Base-by-base conservation (phyloP, 495 filamentous ascomycete genomes). In the Friedmanniomyces simplex region DNA sequence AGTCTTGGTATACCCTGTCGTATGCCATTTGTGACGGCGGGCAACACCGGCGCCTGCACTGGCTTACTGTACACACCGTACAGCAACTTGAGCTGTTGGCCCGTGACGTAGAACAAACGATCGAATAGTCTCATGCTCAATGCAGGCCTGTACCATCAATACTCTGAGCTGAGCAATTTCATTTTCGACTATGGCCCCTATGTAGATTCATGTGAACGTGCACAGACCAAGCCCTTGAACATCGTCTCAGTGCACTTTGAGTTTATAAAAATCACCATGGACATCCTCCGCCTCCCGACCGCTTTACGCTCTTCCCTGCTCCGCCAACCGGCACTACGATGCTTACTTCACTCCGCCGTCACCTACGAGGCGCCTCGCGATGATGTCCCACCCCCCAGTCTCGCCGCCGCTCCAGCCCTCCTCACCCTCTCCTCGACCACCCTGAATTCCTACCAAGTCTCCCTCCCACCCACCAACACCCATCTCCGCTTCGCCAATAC, bases 381-480 rank as follows among this genome's bases (percentile, higher is more conserved):
- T 32, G 13, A 28, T 22, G n/a, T 24, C 49, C 24, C 47, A 25
- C 30, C 55, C 57, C 22, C 46, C 61, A 50, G 34, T 26, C 28
- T 18, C 18, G 22, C 36, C 36, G 21, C 63, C 24, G 14, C 57
- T 10, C 57, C 59, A 54, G 24, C 52, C 37, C 48, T 54, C 54
- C 49, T 60, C 24, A 61, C 57, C 51, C 43, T 63, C 52, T 55
- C 63, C 30, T 21, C 42, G n/a, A 41, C 56, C 21, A 34, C 60
- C 24, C 55, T 73, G 20, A 74, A 77, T 18, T 76, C 73, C 62
- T 82, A 85, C 73, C 80, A 78, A 76, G 76, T 80, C 50, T 82
- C 82, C 7, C 55, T 67, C 50, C 68, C 74, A 5, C 83, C 90
- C 0, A 82, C 70, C 1, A 28, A 68, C 0, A 49, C 62, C 0